These are phyloP conservation scores for Lichtheimia ornata DNA, from an alignment of 371 early-diverging fungal species.

Conservation along the genomic window DNA sequence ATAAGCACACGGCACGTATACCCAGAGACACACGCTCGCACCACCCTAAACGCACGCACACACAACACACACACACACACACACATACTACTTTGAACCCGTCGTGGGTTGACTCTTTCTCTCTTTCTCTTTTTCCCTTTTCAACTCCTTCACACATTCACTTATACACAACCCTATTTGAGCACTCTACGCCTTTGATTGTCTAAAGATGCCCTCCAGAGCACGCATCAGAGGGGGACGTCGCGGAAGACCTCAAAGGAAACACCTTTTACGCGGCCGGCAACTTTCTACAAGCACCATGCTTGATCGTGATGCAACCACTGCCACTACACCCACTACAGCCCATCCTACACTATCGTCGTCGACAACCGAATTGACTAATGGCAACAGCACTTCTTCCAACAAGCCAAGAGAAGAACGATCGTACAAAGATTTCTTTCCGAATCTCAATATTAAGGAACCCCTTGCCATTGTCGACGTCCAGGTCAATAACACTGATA, in stretches of 20 bases:
- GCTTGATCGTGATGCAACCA: not conserved
- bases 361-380: not conserved
- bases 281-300: not conserved
- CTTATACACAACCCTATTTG: no score
- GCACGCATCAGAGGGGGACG: not conserved
- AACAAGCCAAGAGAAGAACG: conserved; percentile 79
- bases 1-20: no score
- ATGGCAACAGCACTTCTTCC: not conserved
- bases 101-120: no score
- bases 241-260: not conserved
- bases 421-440: conserved; percentile 78
- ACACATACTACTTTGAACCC: no score
- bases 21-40: no score
- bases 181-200: not conserved
- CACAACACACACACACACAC: no score
- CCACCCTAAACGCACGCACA: no score
- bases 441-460: conserved; percentile 67
- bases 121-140: no score
- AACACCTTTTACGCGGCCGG: conserved; percentile 4
- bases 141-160: no score
- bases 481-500: not conserved
- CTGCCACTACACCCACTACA: not conserved
- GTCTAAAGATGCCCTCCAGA: not conserved
- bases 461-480: conserved; percentile 48
- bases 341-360: not conserved